Evolutionary conservation across 73 alveolate genomes (phyloP).

Genomic region (Paramecium bursaria): DNA sequence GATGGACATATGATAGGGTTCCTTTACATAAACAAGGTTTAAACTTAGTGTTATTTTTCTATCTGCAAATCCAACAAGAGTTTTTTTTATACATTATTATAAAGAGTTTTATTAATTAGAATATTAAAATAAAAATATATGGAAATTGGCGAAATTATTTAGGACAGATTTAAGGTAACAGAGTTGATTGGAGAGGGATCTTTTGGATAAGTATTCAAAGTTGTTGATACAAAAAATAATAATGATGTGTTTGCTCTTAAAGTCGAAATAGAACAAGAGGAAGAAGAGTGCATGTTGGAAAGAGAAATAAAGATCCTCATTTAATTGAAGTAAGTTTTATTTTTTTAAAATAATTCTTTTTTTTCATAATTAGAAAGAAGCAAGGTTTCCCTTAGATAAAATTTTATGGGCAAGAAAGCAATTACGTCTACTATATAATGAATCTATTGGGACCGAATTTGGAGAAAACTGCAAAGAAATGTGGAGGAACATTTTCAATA

Average conservation of each 20-base stretch:
- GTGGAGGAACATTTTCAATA: slow-evolving; percentile 57
- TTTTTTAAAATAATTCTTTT: too few relatives aligned
- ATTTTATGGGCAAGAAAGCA: slow-evolving; percentile 34
- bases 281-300: slow-evolving; percentile 45
- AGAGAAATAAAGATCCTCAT: slow-evolving; percentile 49
- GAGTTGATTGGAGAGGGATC: slow-evolving; percentile 46
- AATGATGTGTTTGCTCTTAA: slow-evolving; percentile 34
- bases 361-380: background rate
- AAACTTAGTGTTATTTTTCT: too few relatives aligned
- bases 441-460: slow-evolving; percentile 63
- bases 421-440: slow-evolving; percentile 38
- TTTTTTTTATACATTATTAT: too few relatives aligned
- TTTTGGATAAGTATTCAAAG: slow-evolving; percentile 36
- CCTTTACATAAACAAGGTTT: slow-evolving; percentile 37
- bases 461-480: slow-evolving; percentile 11
- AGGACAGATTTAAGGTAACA: slow-evolving; percentile 21
- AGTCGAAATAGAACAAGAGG: slow-evolving; percentile 31
- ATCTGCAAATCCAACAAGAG: too few relatives aligned
- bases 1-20: slow-evolving; percentile 15
- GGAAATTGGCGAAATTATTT: slow-evolving; percentile 27
- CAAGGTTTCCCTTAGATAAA: slow-evolving; percentile 54
- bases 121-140: too few relatives aligned
- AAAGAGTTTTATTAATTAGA: too few relatives aligned
- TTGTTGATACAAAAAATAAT: background rate
- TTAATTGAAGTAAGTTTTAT: slow-evolving; percentile 35